Percentiles rank a stretch among this genome's conserved stretches.
Conservation (phyloP, 768 basidiomycete species). For the Hygrocybe punicea region DNA sequence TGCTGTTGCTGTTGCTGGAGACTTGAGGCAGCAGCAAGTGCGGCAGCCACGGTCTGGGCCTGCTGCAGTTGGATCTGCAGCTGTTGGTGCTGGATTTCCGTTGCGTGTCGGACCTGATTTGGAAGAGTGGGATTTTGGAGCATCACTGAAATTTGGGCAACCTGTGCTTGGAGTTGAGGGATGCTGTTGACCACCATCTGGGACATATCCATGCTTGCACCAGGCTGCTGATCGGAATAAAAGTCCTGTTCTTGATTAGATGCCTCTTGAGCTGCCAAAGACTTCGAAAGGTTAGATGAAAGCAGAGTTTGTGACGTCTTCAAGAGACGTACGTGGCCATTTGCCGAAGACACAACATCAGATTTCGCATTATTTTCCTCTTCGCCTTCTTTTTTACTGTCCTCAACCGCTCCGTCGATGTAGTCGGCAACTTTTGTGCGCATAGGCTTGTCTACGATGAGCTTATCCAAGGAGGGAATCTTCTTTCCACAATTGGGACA, state of each 20-base stretch:
- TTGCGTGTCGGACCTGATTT: conserved; percentile 67
- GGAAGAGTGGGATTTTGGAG: conserved; percentile 77
- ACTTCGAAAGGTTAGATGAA: conserved; percentile 8
- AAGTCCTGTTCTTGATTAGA: conserved; percentile 54
- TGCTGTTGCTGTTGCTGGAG: conserved; percentile 56
- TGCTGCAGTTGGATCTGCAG: conserved; percentile 76
- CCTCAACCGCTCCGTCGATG: conserved; percentile 76
- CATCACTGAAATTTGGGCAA: conserved; percentile 73
- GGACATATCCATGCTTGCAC: conserved; percentile 60
- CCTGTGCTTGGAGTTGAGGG: conserved; percentile 81
- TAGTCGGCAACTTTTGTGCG: conserved; percentile 77
- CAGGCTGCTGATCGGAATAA: conserved; percentile 70
- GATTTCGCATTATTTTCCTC: conserved; percentile 36
- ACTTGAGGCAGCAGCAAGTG: conserved; percentile 54
- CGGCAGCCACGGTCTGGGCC: conserved; percentile 68
- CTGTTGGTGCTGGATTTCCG: conserved; percentile 80
- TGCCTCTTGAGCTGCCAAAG: conserved; percentile 16
- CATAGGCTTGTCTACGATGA: conserved; percentile 73
- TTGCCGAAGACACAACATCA: conserved; percentile 20
- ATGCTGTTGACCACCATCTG: conserved; percentile 72
- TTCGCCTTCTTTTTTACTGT: conserved; percentile 63
- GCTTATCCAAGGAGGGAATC: conserved; percentile 84
- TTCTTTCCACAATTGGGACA: conserved; percentile 90
- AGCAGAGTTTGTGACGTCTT: neutral
- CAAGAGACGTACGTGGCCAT: conserved; percentile 37